A percentile compares a stretch with the other conserved stretches of the same genome.
These are phyloP conservation scores for Ustulina deusta DNA, from an alignment of 2,329 filamentous ascomycete genomes.

Conservation along the genomic window DNA sequence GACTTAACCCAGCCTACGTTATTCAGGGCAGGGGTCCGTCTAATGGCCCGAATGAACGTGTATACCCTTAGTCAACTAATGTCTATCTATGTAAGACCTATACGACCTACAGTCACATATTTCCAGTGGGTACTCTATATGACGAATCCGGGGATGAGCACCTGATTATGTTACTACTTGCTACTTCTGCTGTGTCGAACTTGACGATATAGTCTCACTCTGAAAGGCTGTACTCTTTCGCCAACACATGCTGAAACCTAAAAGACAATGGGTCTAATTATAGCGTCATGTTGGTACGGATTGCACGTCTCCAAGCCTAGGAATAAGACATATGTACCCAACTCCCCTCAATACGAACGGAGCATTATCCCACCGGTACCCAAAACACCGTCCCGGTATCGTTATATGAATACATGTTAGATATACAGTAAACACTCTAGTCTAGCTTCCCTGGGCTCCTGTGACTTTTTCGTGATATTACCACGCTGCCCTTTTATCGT, in stretches of 20 bases:
- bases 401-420: slow-evolving; percentile 9
- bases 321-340: background rate
- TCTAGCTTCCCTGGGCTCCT: background rate
- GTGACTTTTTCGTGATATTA: slow-evolving; percentile 3
- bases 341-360: background rate
- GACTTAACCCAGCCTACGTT: background rate
- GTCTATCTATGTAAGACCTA: background rate
- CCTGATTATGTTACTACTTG: background rate
- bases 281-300: background rate
- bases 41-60: background rate
- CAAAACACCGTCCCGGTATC: background rate
- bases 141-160: background rate
- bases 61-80: background rate
- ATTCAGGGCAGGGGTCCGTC: too few relatives aligned
- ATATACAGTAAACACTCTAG: slow-evolving; percentile 27
- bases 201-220: background rate
- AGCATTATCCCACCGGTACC: background rate
- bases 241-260: background rate
- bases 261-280: background rate
- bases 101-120: background rate
- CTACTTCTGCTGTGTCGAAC: background rate
- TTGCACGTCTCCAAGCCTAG: background rate
- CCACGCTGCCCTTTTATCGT: background rate
- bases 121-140: too few relatives aligned
- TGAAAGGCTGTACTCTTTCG: background rate